Evolutionary conservation across 345 rosid species (phyloP), one percentile per base, ranked within the genome.

Genomic region (Barbarea vulgaris): DNA sequence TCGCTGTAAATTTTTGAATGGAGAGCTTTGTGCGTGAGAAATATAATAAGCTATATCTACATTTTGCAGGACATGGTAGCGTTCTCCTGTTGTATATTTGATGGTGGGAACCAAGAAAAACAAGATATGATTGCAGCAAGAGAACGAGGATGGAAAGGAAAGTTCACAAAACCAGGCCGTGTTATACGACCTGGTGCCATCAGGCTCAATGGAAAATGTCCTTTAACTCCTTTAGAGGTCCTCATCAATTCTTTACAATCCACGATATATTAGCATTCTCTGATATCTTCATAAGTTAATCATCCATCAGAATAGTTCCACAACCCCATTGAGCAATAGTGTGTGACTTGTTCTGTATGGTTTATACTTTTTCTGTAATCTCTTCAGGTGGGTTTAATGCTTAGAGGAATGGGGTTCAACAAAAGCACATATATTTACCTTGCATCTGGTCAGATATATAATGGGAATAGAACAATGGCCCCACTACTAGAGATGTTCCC

Each of bases 401-500:
- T 96, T 53, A 88, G 99, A 83, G 99, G 99, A 77, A 96, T 96
- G 97, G 98, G 99, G 37, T 96, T 96, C 74, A 90, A 84, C 81
- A 89, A 86, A 70, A 88, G 84, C 79, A 96, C 98, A 1, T 83
- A 83, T 58, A 89, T 96, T 18, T 96, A 36, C 82, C 82, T 96
- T 83, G 99, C 99, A 51, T 91, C 99, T 74, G 99, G 99, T 64
- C 85, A 88, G 80, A 96, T 96, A 81, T 93, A 96, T 83, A 84
- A 91, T 74, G 87, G 91, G 5, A 96, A 93, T 81, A 91, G 83
- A 82, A 85, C 89, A 14, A 96, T 93, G 99, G 88, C 87, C 39
- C 98, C 99, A 0, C 75, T 96, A 67, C 67, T 91, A 74, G 98
- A 96, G 85, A 96, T 96, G 99, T 96, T 96, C 72, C 97, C 99